Evolutionary conservation across 2,329 filamentous ascomycete species (phyloP), one percentile per base, ranked within the genome.

Genomic region (Escovopsis weberi): DNA sequence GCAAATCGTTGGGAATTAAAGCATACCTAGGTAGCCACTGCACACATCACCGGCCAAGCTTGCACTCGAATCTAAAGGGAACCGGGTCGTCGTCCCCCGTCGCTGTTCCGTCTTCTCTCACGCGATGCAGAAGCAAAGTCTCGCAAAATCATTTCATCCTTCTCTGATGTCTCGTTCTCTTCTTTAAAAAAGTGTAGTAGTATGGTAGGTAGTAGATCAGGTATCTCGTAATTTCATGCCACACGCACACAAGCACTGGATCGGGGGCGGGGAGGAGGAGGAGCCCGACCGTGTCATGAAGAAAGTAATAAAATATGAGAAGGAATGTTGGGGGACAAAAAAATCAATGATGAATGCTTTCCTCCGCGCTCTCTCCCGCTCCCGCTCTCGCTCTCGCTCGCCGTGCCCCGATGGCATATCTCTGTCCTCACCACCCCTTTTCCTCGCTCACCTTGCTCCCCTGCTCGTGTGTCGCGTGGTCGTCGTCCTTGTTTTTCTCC

Each of bases 211-310:
- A 23, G 41, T 37, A 37, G 40, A 37, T 42, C 39, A 41, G 39
- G 39, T 41, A 41, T 41, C 39, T 41, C 39, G 39, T 41, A 41
- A 28, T 11, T 32, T 41, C 39, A 41, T 41, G 39, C 12, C 37
- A 39, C 40, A 42, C 30, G 12, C 6, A 40, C 39, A 40, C 12
- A 19, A 23, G 18, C 35, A 15, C 35, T 32, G 4, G 7, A 32
- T 9, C 3, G 28, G 28, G 28, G 8, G 11, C 28, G 28, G 28
- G 28, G 11, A 11, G 28, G 8, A 32, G 8, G 28, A 11, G 28
- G 11, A 11, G 28, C 28, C 28, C 8, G 11, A 32, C 28, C 35
- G 15, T 6, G 35, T 37, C 23, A 37, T 37, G 35, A 37, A 37
- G 18, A 23, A 37, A 37, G 23, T 23, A 37, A 19, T 37, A 18